phyloP scores from a whole-genome alignment of 192 early-diverging fungal species.

The Pilobolus umbonatus region DNA sequence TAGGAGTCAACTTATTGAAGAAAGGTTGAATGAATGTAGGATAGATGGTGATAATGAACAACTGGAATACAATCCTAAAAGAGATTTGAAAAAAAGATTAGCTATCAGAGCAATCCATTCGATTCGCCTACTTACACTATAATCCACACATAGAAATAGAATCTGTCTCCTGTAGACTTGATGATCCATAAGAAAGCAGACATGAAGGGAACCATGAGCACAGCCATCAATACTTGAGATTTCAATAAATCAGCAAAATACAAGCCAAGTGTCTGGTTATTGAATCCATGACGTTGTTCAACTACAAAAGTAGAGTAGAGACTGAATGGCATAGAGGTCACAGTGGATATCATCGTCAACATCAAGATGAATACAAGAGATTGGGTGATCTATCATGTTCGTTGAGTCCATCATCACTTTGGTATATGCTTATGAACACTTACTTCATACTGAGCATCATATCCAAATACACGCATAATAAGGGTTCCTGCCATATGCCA shows the following conservation, averaged over 20 bases:
- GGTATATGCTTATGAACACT: neutral
- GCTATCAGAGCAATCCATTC: neutral
- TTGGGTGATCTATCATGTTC: constrained; percentile 63
- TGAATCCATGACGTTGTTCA: constrained; percentile 92
- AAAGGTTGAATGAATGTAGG: constrained; percentile 97
- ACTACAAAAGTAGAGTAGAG: constrained; percentile 93
- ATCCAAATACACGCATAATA: constrained; percentile 47
- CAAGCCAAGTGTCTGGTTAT: constrained; percentile 81
- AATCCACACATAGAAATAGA: constrained; percentile 90
- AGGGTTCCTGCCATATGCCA: constrained; percentile 59
- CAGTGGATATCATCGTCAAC: constrained; percentile 51
- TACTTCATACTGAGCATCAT: constrained; percentile 68
- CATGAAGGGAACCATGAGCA: constrained; percentile 76
- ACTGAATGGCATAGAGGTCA: constrained; percentile 72
- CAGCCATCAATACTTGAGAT: constrained; percentile 55
- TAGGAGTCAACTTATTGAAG: constrained; percentile 92
- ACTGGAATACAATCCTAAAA: constrained; percentile 58
- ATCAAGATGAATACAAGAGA: constrained; percentile 73
- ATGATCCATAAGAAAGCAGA: constrained; percentile 82
- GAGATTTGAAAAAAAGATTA: constrained; percentile 1
- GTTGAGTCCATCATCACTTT: neutral
- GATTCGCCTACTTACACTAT: constrained; percentile 59
- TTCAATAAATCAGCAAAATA: constrained; percentile 82
- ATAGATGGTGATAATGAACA: constrained; percentile 75
- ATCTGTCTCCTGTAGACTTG: constrained; percentile 70